These are phyloP conservation scores for Nitzschia palea DNA, from an alignment of 108 stramenopile genomes.

Conservation along the genomic window DNA sequence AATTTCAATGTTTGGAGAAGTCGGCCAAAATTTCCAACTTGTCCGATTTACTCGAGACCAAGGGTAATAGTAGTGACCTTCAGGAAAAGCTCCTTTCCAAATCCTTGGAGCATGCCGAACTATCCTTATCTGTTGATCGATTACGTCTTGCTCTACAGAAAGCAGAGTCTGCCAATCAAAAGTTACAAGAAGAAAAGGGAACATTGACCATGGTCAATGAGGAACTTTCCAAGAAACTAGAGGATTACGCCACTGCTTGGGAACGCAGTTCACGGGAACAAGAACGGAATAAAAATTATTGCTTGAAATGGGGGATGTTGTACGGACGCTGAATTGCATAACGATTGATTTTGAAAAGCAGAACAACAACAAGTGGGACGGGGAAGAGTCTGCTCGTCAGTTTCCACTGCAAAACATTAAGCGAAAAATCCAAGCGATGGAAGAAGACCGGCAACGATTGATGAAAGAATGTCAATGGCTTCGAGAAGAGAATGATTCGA, in stretches of 20 bases:
- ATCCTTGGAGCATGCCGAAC: constrained; percentile 20
- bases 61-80: neutral
- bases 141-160: neutral
- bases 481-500: constrained; percentile 5
- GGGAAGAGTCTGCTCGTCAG: neutral
- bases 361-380: neutral
- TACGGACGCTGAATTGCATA: constrained; percentile 6
- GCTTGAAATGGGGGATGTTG: constrained; percentile 22
- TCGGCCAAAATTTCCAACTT: constrained; percentile 20
- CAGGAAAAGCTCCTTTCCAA: constrained; percentile 14
- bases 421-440: constrained; percentile 34
- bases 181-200: neutral
- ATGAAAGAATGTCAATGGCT: neutral
- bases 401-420: constrained; percentile 27
- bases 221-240: neutral
- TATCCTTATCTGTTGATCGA: neutral
- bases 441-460: constrained; percentile 16
- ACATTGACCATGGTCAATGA: neutral
- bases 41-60: neutral
- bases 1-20: constrained; percentile 20
- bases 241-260: neutral
- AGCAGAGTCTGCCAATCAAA: neutral
- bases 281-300: constrained; percentile 9
- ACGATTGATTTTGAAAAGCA: constrained; percentile 11
- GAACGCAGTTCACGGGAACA: neutral